Evolutionary conservation across 2,329 filamentous ascomycete species (phyloP).

Genomic region (Trichoderma simmonsii): DNA sequence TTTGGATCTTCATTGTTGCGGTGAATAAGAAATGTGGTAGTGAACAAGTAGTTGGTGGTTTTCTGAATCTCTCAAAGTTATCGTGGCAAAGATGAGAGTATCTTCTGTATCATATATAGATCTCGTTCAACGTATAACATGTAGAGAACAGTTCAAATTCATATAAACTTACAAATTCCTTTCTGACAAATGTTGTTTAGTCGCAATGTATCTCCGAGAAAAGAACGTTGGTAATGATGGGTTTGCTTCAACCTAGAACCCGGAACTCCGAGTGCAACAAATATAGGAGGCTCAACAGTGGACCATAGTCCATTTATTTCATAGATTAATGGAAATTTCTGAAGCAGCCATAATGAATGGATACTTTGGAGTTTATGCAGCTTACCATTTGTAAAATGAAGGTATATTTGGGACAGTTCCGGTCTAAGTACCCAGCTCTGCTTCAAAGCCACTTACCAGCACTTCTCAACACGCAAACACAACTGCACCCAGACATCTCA

Average conservation of each 20-base stretch:
- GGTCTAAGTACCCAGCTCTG: neutral
- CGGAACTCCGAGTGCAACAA: neutral
- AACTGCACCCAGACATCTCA: neutral
- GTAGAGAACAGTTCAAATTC: neutral
- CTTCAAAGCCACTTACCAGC: neutral
- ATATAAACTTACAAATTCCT: neutral
- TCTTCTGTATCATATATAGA: neutral
- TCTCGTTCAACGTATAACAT: neutral
- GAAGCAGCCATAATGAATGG: neutral
- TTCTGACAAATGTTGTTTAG: neutral
- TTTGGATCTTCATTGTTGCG: neutral
- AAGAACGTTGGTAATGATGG: neutral
- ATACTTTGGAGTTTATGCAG: fast-evolving
- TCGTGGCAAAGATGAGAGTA: neutral
- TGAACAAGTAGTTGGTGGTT: neutral
- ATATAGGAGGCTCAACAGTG: neutral
- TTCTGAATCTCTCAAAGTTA: neutral
- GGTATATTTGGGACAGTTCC: neutral
- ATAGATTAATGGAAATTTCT: fast-evolving
- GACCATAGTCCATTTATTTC: neutral
- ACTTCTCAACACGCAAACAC: neutral
- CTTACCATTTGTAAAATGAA: too few relatives aligned
- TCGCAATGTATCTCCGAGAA: neutral
- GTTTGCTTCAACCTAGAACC: fast-evolving
- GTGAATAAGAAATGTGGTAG: neutral